A percentile compares a stretch with the other conserved stretches of the same genome.
Evolutionary conservation across 176 grass and related monocot genomes (phyloP).

Genomic region (Juncus effusus): DNA sequence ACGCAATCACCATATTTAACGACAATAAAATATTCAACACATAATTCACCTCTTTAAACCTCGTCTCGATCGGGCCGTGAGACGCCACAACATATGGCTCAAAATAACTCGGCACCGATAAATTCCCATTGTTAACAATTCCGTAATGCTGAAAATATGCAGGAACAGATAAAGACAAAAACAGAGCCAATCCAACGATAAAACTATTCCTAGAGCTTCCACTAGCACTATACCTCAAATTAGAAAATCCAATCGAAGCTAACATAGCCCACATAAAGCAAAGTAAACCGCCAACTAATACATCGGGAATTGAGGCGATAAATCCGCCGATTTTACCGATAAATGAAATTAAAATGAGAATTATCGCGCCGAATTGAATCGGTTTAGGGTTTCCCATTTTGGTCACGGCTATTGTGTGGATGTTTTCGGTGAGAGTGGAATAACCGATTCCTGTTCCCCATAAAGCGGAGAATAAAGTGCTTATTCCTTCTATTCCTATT

Average conservation of each 20-base stretch:
- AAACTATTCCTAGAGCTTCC: conserved; percentile 97
- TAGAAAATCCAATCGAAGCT: conserved; percentile 85
- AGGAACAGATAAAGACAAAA: conserved; percentile 85
- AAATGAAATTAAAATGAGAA: conserved; percentile 72
- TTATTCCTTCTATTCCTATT: conserved; percentile 84
- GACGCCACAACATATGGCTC: conserved; percentile 80
- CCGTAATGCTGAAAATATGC: conserved; percentile 91
- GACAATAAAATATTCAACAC: conserved; percentile 76
- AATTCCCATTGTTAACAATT: conserved; percentile 48
- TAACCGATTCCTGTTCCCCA: conserved; percentile 97
- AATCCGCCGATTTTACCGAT: conserved; percentile 96
- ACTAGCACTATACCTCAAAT: conserved; percentile 88
- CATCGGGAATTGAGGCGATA: conserved; percentile 94
- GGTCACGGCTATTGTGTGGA: conserved; percentile 94
- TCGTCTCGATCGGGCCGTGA: conserved; percentile 76
- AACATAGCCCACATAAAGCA: conserved; percentile 99
- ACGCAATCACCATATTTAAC: conserved; percentile 95
- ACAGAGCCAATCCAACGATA: conserved; percentile 81
- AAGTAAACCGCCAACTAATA: conserved; percentile 89
- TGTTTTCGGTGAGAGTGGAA: conserved; percentile 83
- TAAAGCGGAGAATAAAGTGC: conserved; percentile 71
- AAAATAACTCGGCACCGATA: conserved; percentile 76
- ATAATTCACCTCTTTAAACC: conserved; percentile 78
- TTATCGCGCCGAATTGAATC: conserved; percentile 79
- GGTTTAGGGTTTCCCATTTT: conserved; percentile 96